A percentile compares a stretch with the other conserved stretches of the same genome.
Evolutionary conservation across 352 stramenopile genomes (phyloP).

Genomic region (Globisporangium solare): DNA sequence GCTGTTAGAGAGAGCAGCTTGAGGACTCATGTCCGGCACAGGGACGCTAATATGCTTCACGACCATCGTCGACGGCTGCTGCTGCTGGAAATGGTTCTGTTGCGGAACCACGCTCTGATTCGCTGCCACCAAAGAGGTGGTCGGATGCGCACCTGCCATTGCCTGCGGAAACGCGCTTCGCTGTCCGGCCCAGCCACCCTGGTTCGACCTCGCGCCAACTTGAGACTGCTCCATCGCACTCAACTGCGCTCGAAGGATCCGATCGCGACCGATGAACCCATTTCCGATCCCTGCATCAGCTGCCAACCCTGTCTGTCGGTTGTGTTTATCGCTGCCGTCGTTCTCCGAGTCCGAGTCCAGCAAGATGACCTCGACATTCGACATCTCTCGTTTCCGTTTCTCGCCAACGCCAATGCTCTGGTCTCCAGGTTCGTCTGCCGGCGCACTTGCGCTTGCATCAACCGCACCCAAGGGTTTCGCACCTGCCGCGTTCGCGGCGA

Average conservation of each 20-base stretch:
- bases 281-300: background rate
- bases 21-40: background rate
- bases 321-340: constrained; percentile 12
- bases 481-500: constrained; percentile 8
- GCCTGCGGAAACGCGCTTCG: too few relatives aligned
- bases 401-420: constrained; percentile 7
- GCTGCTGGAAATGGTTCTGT: background rate
- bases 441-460: too few relatives aligned
- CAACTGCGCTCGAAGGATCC: too few relatives aligned
- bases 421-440: background rate
- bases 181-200: too few relatives aligned
- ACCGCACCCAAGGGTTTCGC: background rate
- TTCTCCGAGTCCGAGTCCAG: constrained; percentile 51
- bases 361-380: constrained; percentile 50
- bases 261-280: background rate
- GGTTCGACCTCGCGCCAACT: too few relatives aligned
- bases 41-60: constrained; percentile 3
- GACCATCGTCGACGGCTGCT: constrained; percentile 3
- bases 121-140: background rate
- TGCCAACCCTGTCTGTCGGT: background rate
- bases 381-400: constrained; percentile 41
- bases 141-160: too few relatives aligned
- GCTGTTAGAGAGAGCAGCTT: background rate
- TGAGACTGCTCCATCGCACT: too few relatives aligned
- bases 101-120: background rate